Conservation (phyloP, 2,329 filamentous ascomycete species). For the Hypoxylon rubiginosum region DNA sequence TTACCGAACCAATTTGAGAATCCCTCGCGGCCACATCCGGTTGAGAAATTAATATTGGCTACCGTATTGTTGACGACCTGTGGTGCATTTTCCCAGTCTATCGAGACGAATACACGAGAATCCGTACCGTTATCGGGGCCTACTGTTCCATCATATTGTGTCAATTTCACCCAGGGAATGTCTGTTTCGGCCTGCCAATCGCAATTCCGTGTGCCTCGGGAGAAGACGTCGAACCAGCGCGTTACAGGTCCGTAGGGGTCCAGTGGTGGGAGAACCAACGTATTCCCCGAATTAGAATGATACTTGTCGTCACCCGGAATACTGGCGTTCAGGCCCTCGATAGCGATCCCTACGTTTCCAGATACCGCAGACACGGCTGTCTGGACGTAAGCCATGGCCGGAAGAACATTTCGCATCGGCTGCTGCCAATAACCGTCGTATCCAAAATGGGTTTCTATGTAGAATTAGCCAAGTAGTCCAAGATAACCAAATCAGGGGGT, state of each 20-base stretch:
- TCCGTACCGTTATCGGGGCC: slow-evolving; percentile 62
- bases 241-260: slow-evolving; percentile 68
- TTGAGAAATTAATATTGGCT: slow-evolving; percentile 66
- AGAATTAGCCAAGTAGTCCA: slow-evolving; percentile 6
- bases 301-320: slow-evolving; percentile 76
- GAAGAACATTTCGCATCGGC: slow-evolving; percentile 77
- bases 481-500: not conserved
- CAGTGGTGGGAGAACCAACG: slow-evolving; percentile 67
- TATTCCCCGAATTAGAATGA: slow-evolving; percentile 67
- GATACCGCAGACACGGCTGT: slow-evolving; percentile 68
- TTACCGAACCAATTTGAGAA: slow-evolving; percentile 51
- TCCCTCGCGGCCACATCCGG: slow-evolving; percentile 49
- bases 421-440: slow-evolving; percentile 75
- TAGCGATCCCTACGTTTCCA: slow-evolving; percentile 72
- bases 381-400: slow-evolving; percentile 72
- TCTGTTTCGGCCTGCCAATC: slow-evolving; percentile 65
- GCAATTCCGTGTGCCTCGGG: slow-evolving; percentile 67
- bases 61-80: slow-evolving; percentile 55
- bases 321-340: slow-evolving; percentile 75
- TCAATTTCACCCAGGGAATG: slow-evolving; percentile 65
- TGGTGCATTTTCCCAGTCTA: slow-evolving; percentile 67
- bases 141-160: slow-evolving; percentile 63
- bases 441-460: slow-evolving; percentile 65
- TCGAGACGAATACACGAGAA: slow-evolving; percentile 64
- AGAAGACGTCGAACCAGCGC: slow-evolving; percentile 75